These are phyloP conservation scores for Eucalyptus virginea DNA, from an alignment of 345 rosid species.

Conservation along the genomic window DNA sequence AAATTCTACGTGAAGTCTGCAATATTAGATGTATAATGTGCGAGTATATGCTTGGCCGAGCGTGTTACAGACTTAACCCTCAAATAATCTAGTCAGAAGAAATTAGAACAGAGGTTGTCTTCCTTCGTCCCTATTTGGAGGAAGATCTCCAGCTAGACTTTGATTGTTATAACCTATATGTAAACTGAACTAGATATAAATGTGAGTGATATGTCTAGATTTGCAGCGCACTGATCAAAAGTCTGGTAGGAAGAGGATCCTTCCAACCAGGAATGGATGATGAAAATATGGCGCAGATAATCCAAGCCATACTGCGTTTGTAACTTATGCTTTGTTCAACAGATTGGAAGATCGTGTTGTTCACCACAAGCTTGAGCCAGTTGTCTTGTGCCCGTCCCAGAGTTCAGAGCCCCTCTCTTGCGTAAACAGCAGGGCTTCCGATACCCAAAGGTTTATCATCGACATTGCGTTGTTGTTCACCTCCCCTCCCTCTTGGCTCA, in stretches of 20 bases:
- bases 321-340: background rate
- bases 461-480: background rate
- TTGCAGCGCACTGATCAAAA: background rate
- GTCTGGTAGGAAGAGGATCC: background rate
- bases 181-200: no score
- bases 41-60: background rate
- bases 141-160: no score
- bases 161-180: background rate
- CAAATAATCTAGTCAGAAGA: no score
- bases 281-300: background rate
- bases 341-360: no score
- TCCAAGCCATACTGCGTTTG: no score
- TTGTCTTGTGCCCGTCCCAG: background rate
- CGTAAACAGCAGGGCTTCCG: background rate
- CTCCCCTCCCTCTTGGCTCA: background rate
- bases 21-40: background rate
- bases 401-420: background rate
- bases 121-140: no score
- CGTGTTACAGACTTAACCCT: background rate
- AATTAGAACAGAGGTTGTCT: no score
- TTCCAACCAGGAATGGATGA: background rate
- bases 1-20: background rate
- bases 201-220: background rate
- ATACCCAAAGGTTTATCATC: background rate
- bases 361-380: background rate